Evolutionary conservation across 2,329 filamentous ascomycete species (phyloP).

Genomic region (Trichoderma cornu-damae): DNA sequence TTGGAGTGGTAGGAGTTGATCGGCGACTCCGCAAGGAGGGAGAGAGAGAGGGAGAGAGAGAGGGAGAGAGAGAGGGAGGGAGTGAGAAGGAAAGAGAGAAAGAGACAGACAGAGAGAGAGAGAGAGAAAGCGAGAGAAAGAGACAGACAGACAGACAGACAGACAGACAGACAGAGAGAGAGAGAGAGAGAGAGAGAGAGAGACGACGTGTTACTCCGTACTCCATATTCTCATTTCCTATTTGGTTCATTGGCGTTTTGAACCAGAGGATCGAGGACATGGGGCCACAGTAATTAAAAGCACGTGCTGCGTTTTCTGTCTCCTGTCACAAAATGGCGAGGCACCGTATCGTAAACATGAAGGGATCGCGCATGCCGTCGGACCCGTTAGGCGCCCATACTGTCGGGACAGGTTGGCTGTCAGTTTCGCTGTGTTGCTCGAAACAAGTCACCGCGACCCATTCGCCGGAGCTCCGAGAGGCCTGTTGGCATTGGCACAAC

Average conservation of each 20-base stretch:
- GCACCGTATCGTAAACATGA: background rate
- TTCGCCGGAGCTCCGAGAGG: background rate
- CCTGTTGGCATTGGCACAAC: background rate
- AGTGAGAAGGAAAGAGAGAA: no score
- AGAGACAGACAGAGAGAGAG: no score
- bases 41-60: no score
- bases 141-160: no score
- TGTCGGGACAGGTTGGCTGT: background rate
- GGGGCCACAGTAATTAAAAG: background rate
- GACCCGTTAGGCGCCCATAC: constrained; percentile 1
- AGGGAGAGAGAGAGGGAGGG: no score
- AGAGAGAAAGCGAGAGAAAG: no score
- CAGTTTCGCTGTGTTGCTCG: background rate
- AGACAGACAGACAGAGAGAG: no score
- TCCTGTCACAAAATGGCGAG: background rate
- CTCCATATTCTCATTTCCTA: background rate
- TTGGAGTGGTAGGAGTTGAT: constrained; percentile 2
- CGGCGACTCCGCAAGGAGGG: background rate
- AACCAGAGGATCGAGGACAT: background rate
- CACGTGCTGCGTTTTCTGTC: background rate
- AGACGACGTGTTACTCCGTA: background rate
- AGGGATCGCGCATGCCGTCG: constrained; percentile 4
- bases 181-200: no score
- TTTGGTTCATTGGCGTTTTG: background rate
- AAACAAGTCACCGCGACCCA: background rate